Percentiles rank a stretch among this genome's conserved stretches.
phyloP scores from a whole-genome alignment of 306 rosid species.

The Rosa persica region DNA sequence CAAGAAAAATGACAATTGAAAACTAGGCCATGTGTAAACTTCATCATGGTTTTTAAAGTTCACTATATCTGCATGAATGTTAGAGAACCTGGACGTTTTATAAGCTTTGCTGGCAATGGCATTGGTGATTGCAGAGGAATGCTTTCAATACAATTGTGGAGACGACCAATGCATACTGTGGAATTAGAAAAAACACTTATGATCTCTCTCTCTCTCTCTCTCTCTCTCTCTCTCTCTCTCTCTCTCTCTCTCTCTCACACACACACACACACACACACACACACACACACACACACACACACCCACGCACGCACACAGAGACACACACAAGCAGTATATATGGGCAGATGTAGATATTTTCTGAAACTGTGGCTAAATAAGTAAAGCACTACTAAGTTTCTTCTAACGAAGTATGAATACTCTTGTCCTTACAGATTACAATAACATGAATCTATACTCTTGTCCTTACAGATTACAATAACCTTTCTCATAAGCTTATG shows the following conservation, averaged over 20 bases:
- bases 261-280: too few species aligned
- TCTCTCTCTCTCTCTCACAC: too few species aligned
- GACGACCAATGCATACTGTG: neutral
- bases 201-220: neutral
- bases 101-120: neutral
- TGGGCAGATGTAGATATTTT: neutral
- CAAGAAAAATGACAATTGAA: neutral
- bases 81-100: neutral
- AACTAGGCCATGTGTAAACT: neutral
- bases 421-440: slow-evolving; percentile 5
- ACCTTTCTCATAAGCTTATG: too few species aligned
- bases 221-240: neutral
- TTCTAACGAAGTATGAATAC: neutral
- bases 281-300: neutral
- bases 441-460: neutral
- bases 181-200: neutral
- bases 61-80: neutral
- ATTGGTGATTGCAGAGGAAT: neutral
- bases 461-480: slow-evolving; percentile 45
- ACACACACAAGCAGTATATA: neutral
- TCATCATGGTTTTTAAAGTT: neutral
- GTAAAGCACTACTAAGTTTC: slow-evolving; percentile 3
- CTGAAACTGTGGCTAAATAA: neutral
- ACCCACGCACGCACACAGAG: neutral
- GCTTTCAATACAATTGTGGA: neutral